phyloP scores from a whole-genome alignment of 1,139 yeast species.

The Saccharomyces hybrid region DNA sequence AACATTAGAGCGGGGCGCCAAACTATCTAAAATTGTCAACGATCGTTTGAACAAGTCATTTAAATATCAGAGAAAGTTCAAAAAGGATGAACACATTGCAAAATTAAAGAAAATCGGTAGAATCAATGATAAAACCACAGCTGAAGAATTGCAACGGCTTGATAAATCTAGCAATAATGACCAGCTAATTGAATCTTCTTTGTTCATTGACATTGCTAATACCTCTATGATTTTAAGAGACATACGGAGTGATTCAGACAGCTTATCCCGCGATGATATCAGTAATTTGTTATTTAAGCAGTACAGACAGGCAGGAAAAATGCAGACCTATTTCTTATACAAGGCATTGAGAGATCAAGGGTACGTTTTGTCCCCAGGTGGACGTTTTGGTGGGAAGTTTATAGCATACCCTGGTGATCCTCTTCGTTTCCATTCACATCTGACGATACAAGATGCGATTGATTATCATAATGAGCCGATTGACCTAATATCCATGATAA shows the following conservation, averaged over 20 bases:
- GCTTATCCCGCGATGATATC: neutral
- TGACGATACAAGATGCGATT: slow-evolving; percentile 51
- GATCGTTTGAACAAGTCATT: slow-evolving; percentile 13
- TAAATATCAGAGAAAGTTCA: slow-evolving; percentile 15
- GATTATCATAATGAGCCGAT: slow-evolving; percentile 46
- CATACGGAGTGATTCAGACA: neutral
- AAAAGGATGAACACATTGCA: slow-evolving; percentile 14
- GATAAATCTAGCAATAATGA: slow-evolving; percentile 2
- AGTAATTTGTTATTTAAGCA: neutral
- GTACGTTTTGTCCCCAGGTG: slow-evolving; percentile 59
- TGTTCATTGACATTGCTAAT: slow-evolving; percentile 18
- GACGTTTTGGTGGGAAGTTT: slow-evolving; percentile 83
- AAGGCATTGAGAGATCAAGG: slow-evolving; percentile 11
- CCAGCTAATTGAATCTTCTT: slow-evolving; percentile 18
- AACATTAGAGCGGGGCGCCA: slow-evolving; percentile 10
- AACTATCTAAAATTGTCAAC: slow-evolving; percentile 11
- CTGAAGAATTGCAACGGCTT: slow-evolving; percentile 1
- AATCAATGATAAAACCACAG: slow-evolving; percentile 1
- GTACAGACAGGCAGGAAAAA: neutral
- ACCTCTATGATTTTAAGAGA: slow-evolving; percentile 8
- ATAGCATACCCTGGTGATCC: slow-evolving; percentile 96
- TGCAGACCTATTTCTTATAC: slow-evolving; percentile 16
- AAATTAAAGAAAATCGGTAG: slow-evolving; percentile 17
- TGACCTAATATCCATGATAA: slow-evolving; percentile 50
- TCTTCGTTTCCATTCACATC: slow-evolving; percentile 79